Percentiles rank a stretch among this genome's conserved stretches.
Conservation (phyloP, 371 early-diverging fungal genomes). For the Synchytrium microbalum region DNA sequence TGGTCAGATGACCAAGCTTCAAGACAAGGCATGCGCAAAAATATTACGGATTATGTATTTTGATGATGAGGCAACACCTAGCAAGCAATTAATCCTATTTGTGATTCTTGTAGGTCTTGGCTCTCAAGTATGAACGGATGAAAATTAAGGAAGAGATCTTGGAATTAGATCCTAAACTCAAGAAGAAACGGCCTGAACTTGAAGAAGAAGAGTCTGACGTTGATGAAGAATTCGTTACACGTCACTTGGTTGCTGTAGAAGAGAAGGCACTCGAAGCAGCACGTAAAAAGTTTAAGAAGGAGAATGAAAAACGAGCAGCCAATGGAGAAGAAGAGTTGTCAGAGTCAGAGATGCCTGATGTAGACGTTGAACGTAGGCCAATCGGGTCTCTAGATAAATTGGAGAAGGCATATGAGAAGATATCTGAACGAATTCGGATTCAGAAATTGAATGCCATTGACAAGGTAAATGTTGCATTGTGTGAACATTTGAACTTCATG, state of each 20-base stretch:
- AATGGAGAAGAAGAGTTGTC: slow-evolving; percentile 17
- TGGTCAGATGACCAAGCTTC: slow-evolving; percentile 67
- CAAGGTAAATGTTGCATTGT: slow-evolving; percentile 54
- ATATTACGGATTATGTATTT: not conserved
- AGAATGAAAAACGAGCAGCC: slow-evolving; percentile 30
- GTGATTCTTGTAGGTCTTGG: slow-evolving; percentile 47
- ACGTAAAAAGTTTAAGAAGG: slow-evolving; percentile 46
- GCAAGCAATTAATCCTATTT: slow-evolving; percentile 6
- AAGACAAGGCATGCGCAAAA: slow-evolving; percentile 52
- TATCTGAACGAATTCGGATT: slow-evolving; percentile 60
- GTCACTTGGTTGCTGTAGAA: slow-evolving; percentile 46
- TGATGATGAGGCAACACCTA: not conserved
- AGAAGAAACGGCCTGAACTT: slow-evolving; percentile 61
- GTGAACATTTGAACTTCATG: too few species aligned
- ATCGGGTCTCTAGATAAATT: slow-evolving; percentile 53
- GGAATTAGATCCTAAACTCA: slow-evolving; percentile 61
- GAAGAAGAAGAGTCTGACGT: slow-evolving; percentile 64
- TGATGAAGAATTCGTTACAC: slow-evolving; percentile 69
- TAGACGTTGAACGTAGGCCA: slow-evolving; percentile 8
- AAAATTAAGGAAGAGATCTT: slow-evolving; percentile 58
- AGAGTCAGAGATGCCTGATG: slow-evolving; percentile 8
- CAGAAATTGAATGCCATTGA: slow-evolving; percentile 61
- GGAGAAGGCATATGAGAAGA: slow-evolving; percentile 51
- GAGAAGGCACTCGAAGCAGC: slow-evolving; percentile 63
- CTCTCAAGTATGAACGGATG: slow-evolving; percentile 74